Evolutionary conservation across 2,329 filamentous ascomycete species (phyloP), one percentile per base, ranked within the genome.

Genomic region (Furcasterigmium furcatum): DNA sequence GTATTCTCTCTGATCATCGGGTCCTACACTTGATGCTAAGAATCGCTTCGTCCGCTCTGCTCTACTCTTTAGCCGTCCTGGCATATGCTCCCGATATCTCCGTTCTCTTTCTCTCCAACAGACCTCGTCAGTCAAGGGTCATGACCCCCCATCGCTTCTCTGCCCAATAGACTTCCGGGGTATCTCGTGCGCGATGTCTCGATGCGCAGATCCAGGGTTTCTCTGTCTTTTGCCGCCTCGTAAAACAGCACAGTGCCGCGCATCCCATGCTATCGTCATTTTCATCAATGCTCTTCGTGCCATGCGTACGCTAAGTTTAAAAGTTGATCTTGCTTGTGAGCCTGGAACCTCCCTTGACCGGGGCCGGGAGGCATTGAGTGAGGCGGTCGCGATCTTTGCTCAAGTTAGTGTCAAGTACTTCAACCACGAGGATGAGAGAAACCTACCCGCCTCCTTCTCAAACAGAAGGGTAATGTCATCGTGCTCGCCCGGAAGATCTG

Each of bases 381-480:
- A 83, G 64, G 25, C 68, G 70, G 48, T 82, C 77, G 55, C 79
- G 76, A 55, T 82, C 79, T 82, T 27, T 18, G 9, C 9, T 36
- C 18, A 36, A 16, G 12, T 18, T 18, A 20, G 30, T 22, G 10
- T 41, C 44, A 10, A n/a, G 8, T 22, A 16, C 25, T 22, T 8
- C 24, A 12, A 41, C 44, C 12, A 46, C 34, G 16, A 42, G 16
- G 32, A 5, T n/a, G 9, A 27, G 30, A n/a, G 20, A 41, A 30
- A 75, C 85, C 72, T 67, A 91, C 87, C 86, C 58, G 77, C 72
- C 61, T 89, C 86, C 38, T 76, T 84, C 52, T 95, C 90, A 72
- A 96, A 96, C 49, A 85, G 67, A 58, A 96, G 84, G 10, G 85
- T 80, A 54, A 96, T 89, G 68, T 96, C 91, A 63, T 96, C 91